phyloP scores from a whole-genome alignment of 2,329 filamentous ascomycete genomes.

The Phyllosticta citriasiana region DNA sequence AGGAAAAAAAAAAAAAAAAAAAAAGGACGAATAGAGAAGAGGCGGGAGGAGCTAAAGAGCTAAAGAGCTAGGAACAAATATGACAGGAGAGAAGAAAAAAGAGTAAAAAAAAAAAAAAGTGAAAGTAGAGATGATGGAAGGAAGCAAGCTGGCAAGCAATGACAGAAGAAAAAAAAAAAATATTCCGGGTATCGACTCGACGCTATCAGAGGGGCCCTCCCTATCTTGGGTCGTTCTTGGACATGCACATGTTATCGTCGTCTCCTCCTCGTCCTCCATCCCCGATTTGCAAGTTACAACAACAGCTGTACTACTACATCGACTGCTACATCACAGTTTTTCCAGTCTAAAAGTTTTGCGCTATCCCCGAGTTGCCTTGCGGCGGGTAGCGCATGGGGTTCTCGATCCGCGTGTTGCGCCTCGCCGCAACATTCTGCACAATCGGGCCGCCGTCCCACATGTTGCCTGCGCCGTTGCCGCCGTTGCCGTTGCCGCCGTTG shows the following conservation, averaged over 20 bases:
- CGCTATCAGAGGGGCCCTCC: background rate
- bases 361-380: slow-evolving; percentile 82
- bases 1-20: background rate
- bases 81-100: background rate
- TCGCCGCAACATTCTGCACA: slow-evolving; percentile 84
- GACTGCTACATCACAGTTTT: too few relatives aligned
- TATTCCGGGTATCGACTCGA: background rate
- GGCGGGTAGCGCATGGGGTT: slow-evolving; percentile 81
- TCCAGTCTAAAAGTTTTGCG: slow-evolving; percentile 74
- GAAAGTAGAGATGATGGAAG: background rate
- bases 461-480: slow-evolving; percentile 34
- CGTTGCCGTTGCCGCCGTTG: slow-evolving; percentile 37
- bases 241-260: background rate
- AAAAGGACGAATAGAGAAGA: background rate
- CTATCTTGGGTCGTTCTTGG: background rate
- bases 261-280: background rate
- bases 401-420: slow-evolving; percentile 91
- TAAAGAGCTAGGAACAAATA: too few relatives aligned
- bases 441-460: slow-evolving; percentile 54
- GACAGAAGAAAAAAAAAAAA: background rate
- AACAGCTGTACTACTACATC: too few relatives aligned
- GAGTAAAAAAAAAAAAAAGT: background rate
- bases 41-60: too few relatives aligned
- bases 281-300: background rate
- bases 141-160: background rate